phyloP scores from a whole-genome alignment of 352 stramenopile species.

The Pythium diclinum region DNA sequence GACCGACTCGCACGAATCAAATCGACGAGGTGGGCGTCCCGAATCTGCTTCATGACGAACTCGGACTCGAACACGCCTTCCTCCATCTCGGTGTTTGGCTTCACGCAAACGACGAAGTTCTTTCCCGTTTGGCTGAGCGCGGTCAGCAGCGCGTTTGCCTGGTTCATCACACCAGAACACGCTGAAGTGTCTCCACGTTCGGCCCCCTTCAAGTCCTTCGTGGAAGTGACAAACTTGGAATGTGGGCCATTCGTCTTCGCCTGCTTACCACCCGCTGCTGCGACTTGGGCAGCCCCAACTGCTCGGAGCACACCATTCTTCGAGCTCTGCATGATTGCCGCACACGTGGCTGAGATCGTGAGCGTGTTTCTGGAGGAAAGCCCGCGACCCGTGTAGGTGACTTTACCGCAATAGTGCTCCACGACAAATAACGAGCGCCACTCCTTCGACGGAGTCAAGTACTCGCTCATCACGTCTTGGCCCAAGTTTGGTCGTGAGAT shows the following conservation, averaged over 20 bases:
- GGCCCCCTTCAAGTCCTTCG: conserved; percentile 34
- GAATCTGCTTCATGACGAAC: conserved; percentile 72
- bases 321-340: conserved; percentile 82
- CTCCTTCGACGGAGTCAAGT: conserved; percentile 67
- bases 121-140: conserved; percentile 72
- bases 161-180: conserved; percentile 55
- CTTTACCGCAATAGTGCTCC: conserved; percentile 65
- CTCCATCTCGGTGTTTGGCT: conserved; percentile 63
- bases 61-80: conserved; percentile 62
- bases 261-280: conserved; percentile 46
- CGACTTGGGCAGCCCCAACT: conserved; percentile 63
- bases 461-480: conserved; percentile 54
- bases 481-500: conserved; percentile 61
- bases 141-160: conserved; percentile 64
- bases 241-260: conserved; percentile 26
- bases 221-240: conserved; percentile 28
- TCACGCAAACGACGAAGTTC: conserved; percentile 83
- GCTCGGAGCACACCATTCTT: conserved; percentile 74
- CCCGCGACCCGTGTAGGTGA: conserved; percentile 75
- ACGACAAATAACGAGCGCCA: conserved; percentile 77
- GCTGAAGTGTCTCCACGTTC: conserved; percentile 37
- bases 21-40: conserved; percentile 63
- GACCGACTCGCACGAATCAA: conserved; percentile 72
- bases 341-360: conserved; percentile 73
- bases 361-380: conserved; percentile 66